A percentile compares a stretch with the other conserved stretches of the same genome.
Conservation (phyloP, 164 flowering plant genomes). For the Berberis thunbergii region DNA sequence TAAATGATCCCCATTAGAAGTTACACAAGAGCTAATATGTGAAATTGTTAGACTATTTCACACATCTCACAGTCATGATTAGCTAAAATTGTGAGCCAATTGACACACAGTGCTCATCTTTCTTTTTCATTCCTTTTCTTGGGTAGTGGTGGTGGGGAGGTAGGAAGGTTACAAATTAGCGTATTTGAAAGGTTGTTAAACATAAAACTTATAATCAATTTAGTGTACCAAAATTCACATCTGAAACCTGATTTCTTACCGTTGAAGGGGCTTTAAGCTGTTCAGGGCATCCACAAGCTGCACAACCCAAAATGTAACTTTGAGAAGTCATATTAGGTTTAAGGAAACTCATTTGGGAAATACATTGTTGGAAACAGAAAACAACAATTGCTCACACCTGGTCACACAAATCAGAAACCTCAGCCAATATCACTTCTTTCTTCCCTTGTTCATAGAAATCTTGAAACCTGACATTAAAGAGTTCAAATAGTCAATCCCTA, state of each 20-base stretch:
- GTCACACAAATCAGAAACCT: conserved; percentile 52
- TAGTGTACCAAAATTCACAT: neutral
- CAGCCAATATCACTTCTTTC: conserved; percentile 50
- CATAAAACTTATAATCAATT: neutral
- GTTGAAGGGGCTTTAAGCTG: conserved; percentile 11
- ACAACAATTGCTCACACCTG: conserved; percentile 30
- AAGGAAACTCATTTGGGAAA: neutral
- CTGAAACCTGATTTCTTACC: conserved; percentile 21
- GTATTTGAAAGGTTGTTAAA: too few relatives aligned
- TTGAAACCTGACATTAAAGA: conserved; percentile 40
- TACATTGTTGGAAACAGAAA: conserved; percentile 21
- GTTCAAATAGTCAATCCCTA: conserved; percentile 7
- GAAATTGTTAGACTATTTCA: too few relatives aligned
- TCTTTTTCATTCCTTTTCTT: too few relatives aligned
- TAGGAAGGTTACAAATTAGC: too few relatives aligned
- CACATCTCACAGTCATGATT: too few relatives aligned
- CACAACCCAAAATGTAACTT: conserved; percentile 6
- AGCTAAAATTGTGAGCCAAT: too few relatives aligned
- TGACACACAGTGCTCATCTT: too few relatives aligned
- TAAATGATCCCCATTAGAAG: too few relatives aligned
- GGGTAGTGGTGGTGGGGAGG: too few relatives aligned
- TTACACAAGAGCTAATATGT: too few relatives aligned
- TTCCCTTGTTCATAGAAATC: conserved; percentile 59
- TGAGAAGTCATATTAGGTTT: conserved; percentile 1
- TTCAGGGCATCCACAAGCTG: conserved; percentile 42